phyloP scores from a whole-genome alignment of 257 asterid species.

The Primulina eburnea region DNA sequence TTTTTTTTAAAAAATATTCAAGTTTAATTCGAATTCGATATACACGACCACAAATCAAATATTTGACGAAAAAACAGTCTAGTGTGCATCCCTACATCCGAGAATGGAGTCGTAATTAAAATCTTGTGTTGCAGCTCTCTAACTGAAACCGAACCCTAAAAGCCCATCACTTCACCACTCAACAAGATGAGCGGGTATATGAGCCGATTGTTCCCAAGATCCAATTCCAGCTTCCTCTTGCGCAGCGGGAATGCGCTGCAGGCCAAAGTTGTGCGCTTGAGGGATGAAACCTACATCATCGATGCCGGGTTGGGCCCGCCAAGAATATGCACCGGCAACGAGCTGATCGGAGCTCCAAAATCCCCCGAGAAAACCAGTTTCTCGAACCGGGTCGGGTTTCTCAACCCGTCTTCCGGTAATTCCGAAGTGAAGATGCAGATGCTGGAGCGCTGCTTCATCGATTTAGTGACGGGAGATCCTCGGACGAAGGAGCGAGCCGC shows the following conservation, averaged over 20 bases:
- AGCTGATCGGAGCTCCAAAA: conserved; percentile 33
- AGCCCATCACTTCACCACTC: no score
- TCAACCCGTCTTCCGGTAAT: conserved; percentile 31
- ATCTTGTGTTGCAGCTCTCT: no score
- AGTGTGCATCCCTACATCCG: no score
- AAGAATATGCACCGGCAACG: conserved; percentile 34
- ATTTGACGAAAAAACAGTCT: no score
- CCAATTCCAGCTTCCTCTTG: conserved; percentile 50
- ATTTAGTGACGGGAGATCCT: conserved; percentile 45
- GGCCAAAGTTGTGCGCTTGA: conserved; percentile 39
- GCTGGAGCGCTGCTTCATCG: conserved; percentile 54
- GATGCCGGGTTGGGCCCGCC: conserved; percentile 50
- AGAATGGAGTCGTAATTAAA: no score
- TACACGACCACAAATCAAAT: no score
- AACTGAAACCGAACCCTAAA: background rate
- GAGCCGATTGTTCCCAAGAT: conserved; percentile 44
- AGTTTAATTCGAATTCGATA: no score
- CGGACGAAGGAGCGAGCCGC: conserved; percentile 36
- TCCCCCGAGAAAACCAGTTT: conserved; percentile 29
- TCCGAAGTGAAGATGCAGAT: conserved; percentile 23
- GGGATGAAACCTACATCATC: conserved; percentile 41
- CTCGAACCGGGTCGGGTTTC: conserved; percentile 40
- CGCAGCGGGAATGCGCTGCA: conserved; percentile 39
- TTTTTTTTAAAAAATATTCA: no score
- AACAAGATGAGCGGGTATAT: conserved; percentile 46